A percentile compares a stretch with the other conserved stretches of the same genome.
phyloP scores from a whole-genome alignment of 768 basidiomycete species.

The Holtermannia corniformis region DNA sequence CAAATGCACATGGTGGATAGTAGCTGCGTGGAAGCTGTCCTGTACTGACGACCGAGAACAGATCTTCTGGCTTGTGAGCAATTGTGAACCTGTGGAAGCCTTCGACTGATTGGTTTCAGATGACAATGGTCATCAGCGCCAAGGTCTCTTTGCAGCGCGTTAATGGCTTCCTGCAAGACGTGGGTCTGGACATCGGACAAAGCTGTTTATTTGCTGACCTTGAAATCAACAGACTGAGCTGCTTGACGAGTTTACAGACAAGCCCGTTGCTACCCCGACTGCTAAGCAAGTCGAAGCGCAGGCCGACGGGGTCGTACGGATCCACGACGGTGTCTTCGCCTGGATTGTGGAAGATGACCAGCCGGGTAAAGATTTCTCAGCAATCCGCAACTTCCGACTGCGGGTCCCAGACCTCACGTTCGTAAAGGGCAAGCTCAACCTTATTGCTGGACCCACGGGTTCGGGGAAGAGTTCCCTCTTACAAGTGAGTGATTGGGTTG shows the following conservation, averaged over 20 bases:
- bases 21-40: not conserved
- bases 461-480: conserved; percentile 38
- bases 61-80: conserved; percentile 23
- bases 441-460: conserved; percentile 44
- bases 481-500: conserved; percentile 20
- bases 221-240: conserved; percentile 32
- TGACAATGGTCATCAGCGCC: conserved; percentile 39
- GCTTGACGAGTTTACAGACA: conserved; percentile 31
- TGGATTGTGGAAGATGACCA: conserved; percentile 43
- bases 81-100: no score
- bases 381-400: conserved; percentile 33
- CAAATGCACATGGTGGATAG: conserved; percentile 40
- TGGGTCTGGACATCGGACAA: conserved; percentile 35
- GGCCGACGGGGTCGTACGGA: conserved; percentile 27
- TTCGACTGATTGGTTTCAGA: not conserved
- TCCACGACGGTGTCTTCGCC: conserved; percentile 37
- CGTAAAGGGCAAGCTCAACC: conserved; percentile 39
- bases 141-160: conserved; percentile 60
- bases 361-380: conserved; percentile 4
- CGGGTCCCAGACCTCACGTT: conserved; percentile 40
- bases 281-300: conserved; percentile 26
- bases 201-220: conserved; percentile 43
- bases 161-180: conserved; percentile 47
- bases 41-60: conserved; percentile 1
- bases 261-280: conserved; percentile 10